Percentiles rank a stretch among this genome's conserved stretches.
Evolutionary conservation across 73 alveolate genomes (phyloP).

Genomic region (Durusdinium trenchii): DNA sequence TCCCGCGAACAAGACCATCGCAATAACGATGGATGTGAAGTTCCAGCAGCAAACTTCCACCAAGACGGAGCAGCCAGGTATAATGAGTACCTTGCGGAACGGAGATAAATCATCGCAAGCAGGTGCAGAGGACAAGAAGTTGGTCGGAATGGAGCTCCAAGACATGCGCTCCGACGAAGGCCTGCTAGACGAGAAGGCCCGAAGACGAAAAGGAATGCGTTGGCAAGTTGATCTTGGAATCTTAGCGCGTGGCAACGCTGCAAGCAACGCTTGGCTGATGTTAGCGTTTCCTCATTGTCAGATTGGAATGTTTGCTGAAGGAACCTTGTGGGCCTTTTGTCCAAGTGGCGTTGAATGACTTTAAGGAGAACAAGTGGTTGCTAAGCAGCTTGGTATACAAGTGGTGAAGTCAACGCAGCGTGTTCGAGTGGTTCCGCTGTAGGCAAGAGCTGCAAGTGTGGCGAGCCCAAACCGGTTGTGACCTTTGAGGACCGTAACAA

Average conservation of each 20-base stretch:
- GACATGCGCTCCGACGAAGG: not conserved
- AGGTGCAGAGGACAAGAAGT: not conserved
- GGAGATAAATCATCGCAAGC: not conserved
- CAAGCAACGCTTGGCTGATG: not conserved
- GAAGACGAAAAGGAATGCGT: not conserved
- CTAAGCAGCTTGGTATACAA: not conserved
- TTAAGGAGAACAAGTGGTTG: not conserved
- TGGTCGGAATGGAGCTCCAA: not conserved
- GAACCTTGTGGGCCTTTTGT: too few relatives aligned
- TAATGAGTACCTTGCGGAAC: not conserved
- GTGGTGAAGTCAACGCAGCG: too few relatives aligned
- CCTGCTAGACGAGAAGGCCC: not conserved
- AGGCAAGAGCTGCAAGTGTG: not conserved
- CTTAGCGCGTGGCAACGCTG: not conserved
- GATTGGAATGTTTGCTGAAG: too few relatives aligned
- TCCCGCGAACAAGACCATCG: not conserved
- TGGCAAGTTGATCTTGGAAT: not conserved
- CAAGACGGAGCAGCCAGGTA: not conserved
- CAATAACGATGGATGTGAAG: not conserved
- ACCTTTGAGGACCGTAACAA: too few relatives aligned
- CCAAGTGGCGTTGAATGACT: not conserved
- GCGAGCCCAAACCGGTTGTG: too few relatives aligned
- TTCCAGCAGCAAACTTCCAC: not conserved
- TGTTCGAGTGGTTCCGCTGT: not conserved
- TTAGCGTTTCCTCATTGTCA: too few relatives aligned